Evolutionary conservation across 768 basidiomycete genomes (phyloP), one percentile per base, ranked within the genome.

Genomic region (Phlegmacium glaucopus): DNA sequence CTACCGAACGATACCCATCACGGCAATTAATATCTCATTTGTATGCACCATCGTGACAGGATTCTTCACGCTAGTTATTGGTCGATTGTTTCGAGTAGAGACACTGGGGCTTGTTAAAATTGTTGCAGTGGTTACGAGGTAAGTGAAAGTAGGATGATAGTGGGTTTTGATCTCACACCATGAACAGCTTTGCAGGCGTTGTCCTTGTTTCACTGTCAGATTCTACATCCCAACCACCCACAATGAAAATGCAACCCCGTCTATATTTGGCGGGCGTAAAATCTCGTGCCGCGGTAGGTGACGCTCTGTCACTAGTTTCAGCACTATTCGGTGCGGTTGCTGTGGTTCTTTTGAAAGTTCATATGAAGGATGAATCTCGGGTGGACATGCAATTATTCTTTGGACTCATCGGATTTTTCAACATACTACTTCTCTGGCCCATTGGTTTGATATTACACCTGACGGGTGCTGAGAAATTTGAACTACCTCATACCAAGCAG

Each of bases 301-400:
- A 99, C 62, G 55, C 75, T 29, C 76, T 97, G 4, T 93, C 94
- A 1, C 72, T 97, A 25, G 58, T 91, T 13, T 90, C 90, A 6
- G 93, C 94, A 1, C 54, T 91, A 5, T 87, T 88, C 62, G 96
- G 95, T 62, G 88, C 93, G 0, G 64, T 87, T 38, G 97, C 97
- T 65, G 84, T 94, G 37, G 85, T 87, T 52, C 74, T 95, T 42
- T 77, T 98, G 59, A 98, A 97, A 66, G 87, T 94, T 38, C 81
- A 82, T 47, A 87, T 96, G 43, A 80, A 78, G 37, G 75, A 77
- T 27, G 91, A 94, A 60, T 86, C 87, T 4, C 78, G 91, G 45
- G 78, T 94, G 55, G 84, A 94, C 62, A 94, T 94, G 93, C 88
- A 92, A 53, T 73, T 94, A 22, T 94, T 96, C 72, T 94, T 96